Evolutionary conservation across 495 filamentous ascomycete genomes (phyloP), one percentile per base, ranked within the genome.

Genomic region (Penicillium ochrochloron): DNA sequence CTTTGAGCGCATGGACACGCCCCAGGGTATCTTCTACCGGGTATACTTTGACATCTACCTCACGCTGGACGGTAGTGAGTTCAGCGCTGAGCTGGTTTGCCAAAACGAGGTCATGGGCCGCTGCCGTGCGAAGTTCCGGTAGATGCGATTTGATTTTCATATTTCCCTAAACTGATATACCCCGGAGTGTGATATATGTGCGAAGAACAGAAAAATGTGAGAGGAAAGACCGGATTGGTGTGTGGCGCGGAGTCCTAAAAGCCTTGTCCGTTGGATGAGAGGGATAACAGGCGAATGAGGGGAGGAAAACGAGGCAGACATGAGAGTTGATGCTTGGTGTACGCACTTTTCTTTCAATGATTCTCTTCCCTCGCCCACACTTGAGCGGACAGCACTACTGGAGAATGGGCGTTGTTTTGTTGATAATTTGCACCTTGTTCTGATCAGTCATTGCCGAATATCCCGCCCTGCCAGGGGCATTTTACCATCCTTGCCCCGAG

Each of bases 91-190:
- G 84, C 78, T 99, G 33, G 96, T 98, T 53, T 99, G 95, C 80
- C 95, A 99, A 72, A 96, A 96, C 72, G 95, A 98, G 79, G 92
- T 99, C 63, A 99, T 99, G 95, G 95, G 95, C 64, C 88, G 94
- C 56, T 98, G 94, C 87, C 86, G 92, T 53, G 91, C 94, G 55
- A 87, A 93, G 73, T 97, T 97, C 78, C 79, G 82, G 70, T 85
- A 75, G 75, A 62, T 51, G 53, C n/a, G n/a, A 19, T 21, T 56
- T 11, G 31, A 35, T 15, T 34, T 34, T 31, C 51, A 9, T 54
- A 12, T 54, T 34, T 56, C 33, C 21, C 34, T 15, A 21, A 21
- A 15, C 53, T 39, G 34, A 56, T 35, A 56, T 56, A 56, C 53
- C 53, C 53, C 15, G 31, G 48, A 25, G 33, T 56, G 53, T n/a